A percentile compares a stretch with the other conserved stretches of the same genome.
phyloP scores from a whole-genome alignment of 2,329 filamentous ascomycete genomes.

The Penicillium vulpinum region DNA sequence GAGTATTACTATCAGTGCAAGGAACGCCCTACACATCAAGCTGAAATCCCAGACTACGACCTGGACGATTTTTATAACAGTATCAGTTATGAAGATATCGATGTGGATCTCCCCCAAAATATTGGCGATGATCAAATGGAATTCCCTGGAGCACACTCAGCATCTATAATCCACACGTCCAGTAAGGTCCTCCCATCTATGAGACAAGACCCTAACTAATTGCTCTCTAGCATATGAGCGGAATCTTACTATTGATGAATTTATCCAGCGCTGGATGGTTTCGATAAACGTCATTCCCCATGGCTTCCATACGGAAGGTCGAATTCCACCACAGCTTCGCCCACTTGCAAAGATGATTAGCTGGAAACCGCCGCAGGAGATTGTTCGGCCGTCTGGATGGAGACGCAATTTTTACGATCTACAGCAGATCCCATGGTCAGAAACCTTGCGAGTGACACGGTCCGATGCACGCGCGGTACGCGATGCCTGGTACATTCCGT shows the following conservation, averaged over 20 bases:
- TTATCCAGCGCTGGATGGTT: conserved; percentile 44
- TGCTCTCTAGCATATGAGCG: conserved; percentile 36
- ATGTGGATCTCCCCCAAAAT: conserved; percentile 11
- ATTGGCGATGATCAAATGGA: conserved; percentile 11
- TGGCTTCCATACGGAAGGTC: conserved; percentile 21
- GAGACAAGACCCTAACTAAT: conserved; percentile 1
- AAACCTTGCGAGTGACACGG: conserved; percentile 38
- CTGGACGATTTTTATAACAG: conserved; percentile 34
- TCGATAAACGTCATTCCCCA: conserved; percentile 23
- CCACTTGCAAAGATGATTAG: conserved; percentile 35
- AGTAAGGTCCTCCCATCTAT: conserved; percentile 23
- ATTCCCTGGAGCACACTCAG: conserved; percentile 22
- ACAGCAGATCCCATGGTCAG: conserved; percentile 45
- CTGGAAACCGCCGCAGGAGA: conserved; percentile 37
- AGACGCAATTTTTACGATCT: conserved; percentile 37
- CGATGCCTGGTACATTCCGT: conserved; percentile 44
- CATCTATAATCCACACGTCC: conserved; percentile 30
- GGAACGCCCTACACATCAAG: conserved; percentile 9
- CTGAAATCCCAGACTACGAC: conserved; percentile 24
- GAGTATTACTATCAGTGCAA: conserved; percentile 21
- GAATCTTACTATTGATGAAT: conserved; percentile 46
- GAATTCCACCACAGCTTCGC: conserved; percentile 23
- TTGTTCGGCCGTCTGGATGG: conserved; percentile 33
- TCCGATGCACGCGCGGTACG: conserved; percentile 40
- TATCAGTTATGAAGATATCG: conserved; percentile 18